These are phyloP conservation scores for Exidia glandulosa DNA, from an alignment of 768 basidiomycete species.

Conservation along the genomic window DNA sequence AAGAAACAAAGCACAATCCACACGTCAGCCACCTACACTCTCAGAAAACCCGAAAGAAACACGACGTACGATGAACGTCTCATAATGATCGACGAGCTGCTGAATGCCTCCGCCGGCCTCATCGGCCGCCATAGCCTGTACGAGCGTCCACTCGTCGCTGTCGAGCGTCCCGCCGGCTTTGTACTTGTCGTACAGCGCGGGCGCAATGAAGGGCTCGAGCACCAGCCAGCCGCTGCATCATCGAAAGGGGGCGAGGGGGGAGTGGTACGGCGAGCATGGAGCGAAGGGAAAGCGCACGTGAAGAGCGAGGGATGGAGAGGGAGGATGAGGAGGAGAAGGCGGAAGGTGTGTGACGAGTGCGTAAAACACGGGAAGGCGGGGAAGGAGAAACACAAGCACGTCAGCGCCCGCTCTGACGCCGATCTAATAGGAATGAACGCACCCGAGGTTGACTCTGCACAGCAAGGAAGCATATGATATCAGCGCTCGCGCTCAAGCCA, in stretches of 20 bases:
- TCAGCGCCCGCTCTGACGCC: background rate
- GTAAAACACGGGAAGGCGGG: background rate
- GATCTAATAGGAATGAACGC: slow-evolving; percentile 22
- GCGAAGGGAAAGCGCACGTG: too few relatives aligned
- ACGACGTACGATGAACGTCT: slow-evolving; percentile 63
- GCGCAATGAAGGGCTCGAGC: slow-evolving; percentile 69
- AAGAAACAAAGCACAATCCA: too few relatives aligned
- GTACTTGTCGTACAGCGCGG: slow-evolving; percentile 52
- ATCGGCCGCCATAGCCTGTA: slow-evolving; percentile 52
- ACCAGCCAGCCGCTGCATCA: slow-evolving; percentile 49
- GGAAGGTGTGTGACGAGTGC: background rate
- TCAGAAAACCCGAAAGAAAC: background rate
- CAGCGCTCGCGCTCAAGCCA: background rate
- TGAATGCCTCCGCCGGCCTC: slow-evolving; percentile 40
- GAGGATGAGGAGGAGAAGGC: background rate
- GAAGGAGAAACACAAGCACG: background rate
- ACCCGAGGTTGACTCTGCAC: slow-evolving; percentile 74
- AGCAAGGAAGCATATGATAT: background rate
- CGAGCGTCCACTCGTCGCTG: slow-evolving; percentile 48
- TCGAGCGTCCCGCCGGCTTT: slow-evolving; percentile 31
- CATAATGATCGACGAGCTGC: slow-evolving; percentile 66
- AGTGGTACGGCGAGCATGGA: too few relatives aligned
- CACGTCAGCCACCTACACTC: background rate
- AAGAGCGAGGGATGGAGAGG: too few relatives aligned
- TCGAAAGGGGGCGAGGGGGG: slow-evolving; percentile 56